Conservation (phyloP, 139 green algal species). For the Picochlorum costavermella region DNA sequence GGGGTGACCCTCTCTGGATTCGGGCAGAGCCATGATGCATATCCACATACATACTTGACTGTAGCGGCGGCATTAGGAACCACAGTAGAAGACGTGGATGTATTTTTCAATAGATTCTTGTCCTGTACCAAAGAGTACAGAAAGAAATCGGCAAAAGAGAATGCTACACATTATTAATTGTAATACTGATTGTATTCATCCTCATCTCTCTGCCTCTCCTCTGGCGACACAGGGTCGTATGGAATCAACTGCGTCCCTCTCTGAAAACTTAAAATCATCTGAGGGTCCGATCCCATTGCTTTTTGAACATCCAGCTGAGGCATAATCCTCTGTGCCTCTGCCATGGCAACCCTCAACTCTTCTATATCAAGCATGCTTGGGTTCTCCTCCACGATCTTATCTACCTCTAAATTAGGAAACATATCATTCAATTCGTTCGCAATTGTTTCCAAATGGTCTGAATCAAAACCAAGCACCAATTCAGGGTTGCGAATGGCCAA, state of each 20-base stretch:
- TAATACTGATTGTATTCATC: conserved; percentile 33
- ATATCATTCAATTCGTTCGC: conserved; percentile 36
- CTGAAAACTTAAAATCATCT: conserved; percentile 62
- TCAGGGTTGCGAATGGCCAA: conserved; percentile 47
- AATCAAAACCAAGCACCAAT: conserved; percentile 45
- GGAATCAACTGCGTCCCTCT: conserved; percentile 57
- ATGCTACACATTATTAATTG: neutral
- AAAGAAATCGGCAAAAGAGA: no score
- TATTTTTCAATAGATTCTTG: conserved; percentile 51
- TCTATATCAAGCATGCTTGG: conserved; percentile 57
- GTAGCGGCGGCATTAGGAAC: conserved; percentile 76
- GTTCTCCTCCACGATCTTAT: conserved; percentile 50
- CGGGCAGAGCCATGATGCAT: conserved; percentile 57
- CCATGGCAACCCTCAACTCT: conserved; percentile 42
- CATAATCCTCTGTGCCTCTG: conserved; percentile 49
- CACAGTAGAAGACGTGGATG: conserved; percentile 51
- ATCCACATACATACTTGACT: conserved; percentile 74
- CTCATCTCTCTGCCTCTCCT: conserved; percentile 12
- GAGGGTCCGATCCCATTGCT: conserved; percentile 47
- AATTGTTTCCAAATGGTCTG: conserved; percentile 20
- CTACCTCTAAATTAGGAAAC: conserved; percentile 48
- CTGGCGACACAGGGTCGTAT: conserved; percentile 34
- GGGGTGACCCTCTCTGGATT: conserved; percentile 68
- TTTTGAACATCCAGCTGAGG: conserved; percentile 36
- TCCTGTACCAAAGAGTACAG: conserved; percentile 19